A percentile compares a stretch with the other conserved stretches of the same genome.
phyloP scores from a whole-genome alignment of 2,329 filamentous ascomycete genomes.

The Phaeosphaeriaceae sp. region DNA sequence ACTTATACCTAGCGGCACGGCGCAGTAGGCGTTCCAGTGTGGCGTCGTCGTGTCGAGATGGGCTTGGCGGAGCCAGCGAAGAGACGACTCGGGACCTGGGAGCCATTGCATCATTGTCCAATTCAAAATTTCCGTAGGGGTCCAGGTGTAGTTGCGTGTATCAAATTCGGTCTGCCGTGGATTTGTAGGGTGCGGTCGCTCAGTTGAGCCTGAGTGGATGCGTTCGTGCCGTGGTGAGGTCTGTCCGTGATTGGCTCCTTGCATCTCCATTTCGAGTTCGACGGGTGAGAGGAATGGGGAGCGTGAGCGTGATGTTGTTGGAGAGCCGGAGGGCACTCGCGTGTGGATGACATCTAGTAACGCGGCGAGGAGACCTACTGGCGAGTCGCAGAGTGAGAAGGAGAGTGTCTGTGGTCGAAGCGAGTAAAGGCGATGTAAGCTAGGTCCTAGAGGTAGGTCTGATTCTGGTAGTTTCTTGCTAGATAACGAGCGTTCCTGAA shows the following conservation, averaged over 20 bases:
- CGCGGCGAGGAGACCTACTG: conserved; percentile 42
- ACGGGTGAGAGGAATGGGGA: conserved; percentile 42
- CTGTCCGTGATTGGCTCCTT: background rate
- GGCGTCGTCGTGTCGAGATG: conserved; percentile 27
- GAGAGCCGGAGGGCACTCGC: conserved; percentile 17
- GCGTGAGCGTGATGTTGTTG: conserved; percentile 25
- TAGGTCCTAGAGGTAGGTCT: conserved; percentile 14
- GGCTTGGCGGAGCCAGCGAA: conserved; percentile 54
- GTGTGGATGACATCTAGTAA: conserved; percentile 43
- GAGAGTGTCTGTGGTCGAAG: conserved; percentile 46
- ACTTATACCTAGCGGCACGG: conserved; percentile 50
- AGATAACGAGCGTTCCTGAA: background rate
- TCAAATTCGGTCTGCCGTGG: conserved; percentile 20
- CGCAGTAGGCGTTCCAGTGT: conserved; percentile 26
- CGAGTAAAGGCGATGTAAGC: conserved; percentile 35
- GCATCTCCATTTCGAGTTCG: conserved; percentile 29
- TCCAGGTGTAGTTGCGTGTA: conserved; percentile 7
- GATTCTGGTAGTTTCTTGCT: background rate
- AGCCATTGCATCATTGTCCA: conserved; percentile 65
- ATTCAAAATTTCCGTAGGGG: conserved; percentile 62
- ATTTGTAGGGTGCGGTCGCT: conserved; percentile 8
- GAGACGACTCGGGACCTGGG: conserved; percentile 48
- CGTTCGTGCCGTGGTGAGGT: conserved; percentile 11
- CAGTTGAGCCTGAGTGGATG: conserved; percentile 3
- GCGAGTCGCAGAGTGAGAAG: conserved; percentile 49